Conservation (phyloP, 306 rosid genomes). For the Carpinus viminea region DNA sequence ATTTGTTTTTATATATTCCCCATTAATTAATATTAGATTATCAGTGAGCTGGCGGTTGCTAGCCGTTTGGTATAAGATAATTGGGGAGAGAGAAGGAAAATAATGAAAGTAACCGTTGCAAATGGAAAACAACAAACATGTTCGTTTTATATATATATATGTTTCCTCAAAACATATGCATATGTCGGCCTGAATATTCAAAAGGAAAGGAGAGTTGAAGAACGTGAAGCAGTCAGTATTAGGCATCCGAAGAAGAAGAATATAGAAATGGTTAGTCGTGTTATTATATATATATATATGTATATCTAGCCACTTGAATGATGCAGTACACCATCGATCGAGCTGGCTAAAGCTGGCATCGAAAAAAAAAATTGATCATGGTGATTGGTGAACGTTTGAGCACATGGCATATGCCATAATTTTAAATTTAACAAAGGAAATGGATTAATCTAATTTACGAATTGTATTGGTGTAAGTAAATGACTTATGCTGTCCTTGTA, state of each 20-base stretch:
- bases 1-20: not conserved
- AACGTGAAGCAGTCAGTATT: not conserved
- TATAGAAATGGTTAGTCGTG: not conserved
- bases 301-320: not conserved
- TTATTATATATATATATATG: not conserved
- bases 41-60: not conserved
- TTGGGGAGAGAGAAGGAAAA: slow-evolving; percentile 13
- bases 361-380: not conserved
- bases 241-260: not conserved
- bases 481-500: too few relatives aligned
- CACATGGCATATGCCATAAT: too few relatives aligned
- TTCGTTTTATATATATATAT: slow-evolving; percentile 6
- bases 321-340: not conserved
- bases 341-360: slow-evolving; percentile 48
- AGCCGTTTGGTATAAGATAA: slow-evolving; percentile 22
- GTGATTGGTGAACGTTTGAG: too few relatives aligned
- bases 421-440: too few relatives aligned
- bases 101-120: slow-evolving; percentile 33
- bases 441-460: not conserved
- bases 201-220: not conserved
- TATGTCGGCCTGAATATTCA: slow-evolving; percentile 18
- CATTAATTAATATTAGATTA: not conserved
- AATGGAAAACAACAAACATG: slow-evolving; percentile 47
- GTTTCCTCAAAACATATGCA: slow-evolving; percentile 13
- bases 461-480: not conserved